Evolutionary conservation across 371 early-diverging fungal species (phyloP), one percentile per base, ranked within the genome.

Genomic region (Ecytonucleospora hepatopenaei): DNA sequence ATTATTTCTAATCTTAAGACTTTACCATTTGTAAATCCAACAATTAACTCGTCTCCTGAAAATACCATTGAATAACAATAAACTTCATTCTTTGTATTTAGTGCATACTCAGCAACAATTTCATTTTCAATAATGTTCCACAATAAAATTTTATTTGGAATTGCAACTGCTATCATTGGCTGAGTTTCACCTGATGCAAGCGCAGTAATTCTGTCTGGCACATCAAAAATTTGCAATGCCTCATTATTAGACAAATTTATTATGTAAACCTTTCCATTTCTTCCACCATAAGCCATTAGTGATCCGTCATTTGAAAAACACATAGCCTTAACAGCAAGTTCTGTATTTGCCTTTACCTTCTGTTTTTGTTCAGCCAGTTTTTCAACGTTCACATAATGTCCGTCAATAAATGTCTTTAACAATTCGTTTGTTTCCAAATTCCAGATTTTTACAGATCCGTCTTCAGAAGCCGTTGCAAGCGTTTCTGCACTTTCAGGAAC

Each of bases 401-500:
- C 75, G 21, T 85, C 85, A 27, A 81, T 79, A 48, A 90, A 76
- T 0, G 88, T 86, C 67, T 56, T 46, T 15, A 64, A 8, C 8
- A 70, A 35, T 48, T 33, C 33, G 71, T 83, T 75, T 4, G 62
- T 60, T 28, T 75, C 69, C 5, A 75, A 54, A 62, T 78, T 67
- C 78, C 78, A 78, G 16, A 67, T 59, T 27, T 73, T 76, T 23
- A 78, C 59, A 1, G 73, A 64, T 19, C 78, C 78, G 35, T 78
- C 78, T 26, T 51, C 33, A 53, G 65, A 68, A 12, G 68, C 75
- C 33, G 73, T 75, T 28, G 71, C 59, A 46, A 78, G 32, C 21
- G 51, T 4, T 19, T 71, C 68, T 31, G 35, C 48, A 21, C 64
- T 65, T 48, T 49, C 55, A n/a, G 79, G 77, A 34, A 65, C 61